These are phyloP conservation scores for Turnera subulata DNA, from an alignment of 345 rosid genomes.

Conservation along the genomic window DNA sequence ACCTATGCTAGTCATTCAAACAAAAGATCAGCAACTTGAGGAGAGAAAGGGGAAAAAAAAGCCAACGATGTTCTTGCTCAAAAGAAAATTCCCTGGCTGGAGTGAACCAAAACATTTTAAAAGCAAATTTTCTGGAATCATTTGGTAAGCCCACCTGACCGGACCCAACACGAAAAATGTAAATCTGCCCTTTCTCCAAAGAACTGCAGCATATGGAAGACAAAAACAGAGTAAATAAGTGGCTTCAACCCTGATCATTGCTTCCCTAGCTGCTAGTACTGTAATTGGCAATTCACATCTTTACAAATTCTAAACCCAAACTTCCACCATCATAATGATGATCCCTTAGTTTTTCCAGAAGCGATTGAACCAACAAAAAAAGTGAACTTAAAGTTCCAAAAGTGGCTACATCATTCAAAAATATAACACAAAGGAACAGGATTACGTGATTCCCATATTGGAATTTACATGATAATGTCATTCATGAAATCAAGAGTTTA, in stretches of 20 bases:
- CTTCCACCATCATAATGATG: too few relatives aligned
- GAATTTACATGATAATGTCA: background rate
- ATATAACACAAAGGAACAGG: too few relatives aligned
- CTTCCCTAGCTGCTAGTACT: background rate
- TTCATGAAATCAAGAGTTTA: constrained; percentile 11
- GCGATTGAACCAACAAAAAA: too few relatives aligned
- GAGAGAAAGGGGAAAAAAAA: background rate
- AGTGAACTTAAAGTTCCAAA: too few relatives aligned
- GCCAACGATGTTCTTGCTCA: too few relatives aligned
- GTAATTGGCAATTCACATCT: too few relatives aligned
- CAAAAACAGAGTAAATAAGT: background rate
- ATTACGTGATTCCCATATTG: background rate
- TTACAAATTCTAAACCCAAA: too few relatives aligned
- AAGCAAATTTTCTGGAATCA: background rate
- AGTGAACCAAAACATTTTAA: background rate
- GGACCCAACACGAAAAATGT: constrained; percentile 88
- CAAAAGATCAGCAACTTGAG: background rate
- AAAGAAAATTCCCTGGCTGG: background rate
- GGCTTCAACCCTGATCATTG: background rate
- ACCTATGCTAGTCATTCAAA: constrained; percentile 47
- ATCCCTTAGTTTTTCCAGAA: too few relatives aligned
- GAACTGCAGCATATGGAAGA: constrained; percentile 51
- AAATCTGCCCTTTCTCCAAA: constrained; percentile 70
- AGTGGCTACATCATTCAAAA: too few relatives aligned
- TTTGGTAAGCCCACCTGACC: constrained; percentile 57